phyloP scores from a whole-genome alignment of 805 yeast genomes.

The Dipodascus geniculatus region DNA sequence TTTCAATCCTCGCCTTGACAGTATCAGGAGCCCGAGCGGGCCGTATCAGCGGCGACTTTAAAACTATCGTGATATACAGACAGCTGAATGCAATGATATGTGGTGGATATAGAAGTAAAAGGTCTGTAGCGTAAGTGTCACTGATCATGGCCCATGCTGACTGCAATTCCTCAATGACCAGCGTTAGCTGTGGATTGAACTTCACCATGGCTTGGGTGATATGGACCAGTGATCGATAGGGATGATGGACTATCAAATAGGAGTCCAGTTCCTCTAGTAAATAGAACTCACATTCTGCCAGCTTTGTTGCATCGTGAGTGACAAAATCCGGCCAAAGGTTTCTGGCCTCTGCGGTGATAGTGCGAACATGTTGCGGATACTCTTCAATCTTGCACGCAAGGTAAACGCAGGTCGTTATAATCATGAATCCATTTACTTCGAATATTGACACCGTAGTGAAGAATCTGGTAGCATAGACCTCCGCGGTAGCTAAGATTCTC shows the following conservation, averaged over 20 bases:
- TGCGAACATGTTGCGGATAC: constrained; percentile 84
- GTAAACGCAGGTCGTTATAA: constrained; percentile 77
- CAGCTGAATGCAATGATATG: constrained; percentile 77
- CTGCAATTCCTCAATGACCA: constrained; percentile 49
- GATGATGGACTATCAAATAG: constrained; percentile 30
- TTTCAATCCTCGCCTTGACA: constrained; percentile 36
- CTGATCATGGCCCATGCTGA: constrained; percentile 83
- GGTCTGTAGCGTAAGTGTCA: constrained; percentile 81
- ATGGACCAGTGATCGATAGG: constrained; percentile 28
- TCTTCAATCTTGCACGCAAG: constrained; percentile 92
- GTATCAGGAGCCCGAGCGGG: constrained; percentile 25
- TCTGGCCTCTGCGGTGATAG: constrained; percentile 73
- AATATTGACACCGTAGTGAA: constrained; percentile 57
- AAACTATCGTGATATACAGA: constrained; percentile 62
- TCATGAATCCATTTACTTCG: constrained; percentile 71
- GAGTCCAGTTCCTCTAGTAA: constrained; percentile 67
- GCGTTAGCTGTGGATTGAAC: constrained; percentile 30
- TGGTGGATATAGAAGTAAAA: constrained; percentile 76
- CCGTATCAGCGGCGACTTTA: constrained; percentile 28
- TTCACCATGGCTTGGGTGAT: constrained; percentile 41
- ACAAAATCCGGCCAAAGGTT: constrained; percentile 91
- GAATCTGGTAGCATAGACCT: constrained; percentile 71
- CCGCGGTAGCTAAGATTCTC: constrained; percentile 79
- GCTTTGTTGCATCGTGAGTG: constrained; percentile 79
- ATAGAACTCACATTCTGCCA: constrained; percentile 94